Base-by-base conservation (phyloP, 768 basidiomycete genomes). In the Fistulinella prunicolor region DNA sequence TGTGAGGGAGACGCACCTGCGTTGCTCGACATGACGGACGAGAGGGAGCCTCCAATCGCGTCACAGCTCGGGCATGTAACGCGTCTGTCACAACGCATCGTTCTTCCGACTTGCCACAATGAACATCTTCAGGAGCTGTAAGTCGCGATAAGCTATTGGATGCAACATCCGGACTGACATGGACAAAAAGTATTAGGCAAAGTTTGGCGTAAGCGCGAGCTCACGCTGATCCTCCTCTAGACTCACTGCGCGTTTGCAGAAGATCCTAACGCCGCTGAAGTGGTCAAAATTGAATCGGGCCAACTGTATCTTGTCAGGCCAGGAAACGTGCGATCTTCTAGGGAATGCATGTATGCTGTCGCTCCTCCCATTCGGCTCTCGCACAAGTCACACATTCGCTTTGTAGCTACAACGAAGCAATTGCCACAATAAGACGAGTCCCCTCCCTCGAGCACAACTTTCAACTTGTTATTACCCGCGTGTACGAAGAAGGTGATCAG, bases 401-500 rank as follows among this genome's bases (percentile, higher is more conserved):
- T 45, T 32, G 20, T 62, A 98, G 95, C 61, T 98, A 90, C 69
- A 93, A 91, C 55, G 94, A 96, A 57, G 94, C 94, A 6, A 94
- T 96, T 74, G 86, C 88, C 9, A 93, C 94, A 20, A 86, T 99
- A 63, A 83, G 96, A 47, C 82, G 94, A 49, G 82, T 88, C 39
- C 82, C 87, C 26, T 75, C 82, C 1, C 61, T 87, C 37, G 89
- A 80, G 55, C 89, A 83, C 75, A 84, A 82, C 68, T 90, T 86
- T 64, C 89, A 97, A 65, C 79, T 99, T 9, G 94, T 96, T 9
- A 84, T 97, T 45, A 96, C 94, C n/a, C 78, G 94, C 51, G 94
- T 96, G 1, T 98, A 90, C 61, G 93, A 98, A 57, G 95, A 98
- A 53, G 96, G 93, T 3, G 94, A 98, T 63, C 93, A 95, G 67